Evolutionary conservation across 805 yeast genomes (phyloP).

Genomic region (Starmerella stigmatis): DNA sequence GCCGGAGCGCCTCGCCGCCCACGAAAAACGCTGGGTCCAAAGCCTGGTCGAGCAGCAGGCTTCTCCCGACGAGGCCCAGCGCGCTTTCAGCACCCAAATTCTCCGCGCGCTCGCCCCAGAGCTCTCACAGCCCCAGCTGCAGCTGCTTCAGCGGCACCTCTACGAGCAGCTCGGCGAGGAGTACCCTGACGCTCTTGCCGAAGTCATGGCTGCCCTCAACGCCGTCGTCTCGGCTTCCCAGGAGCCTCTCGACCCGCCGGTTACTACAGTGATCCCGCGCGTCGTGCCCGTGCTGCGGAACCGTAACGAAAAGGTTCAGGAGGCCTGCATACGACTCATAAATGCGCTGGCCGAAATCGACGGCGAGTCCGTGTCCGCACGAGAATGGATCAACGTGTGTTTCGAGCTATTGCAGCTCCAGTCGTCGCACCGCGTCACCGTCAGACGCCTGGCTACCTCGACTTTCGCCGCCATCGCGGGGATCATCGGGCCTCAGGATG

Average conservation of each 20-base stretch:
- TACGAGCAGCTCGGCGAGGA: constrained; percentile 92
- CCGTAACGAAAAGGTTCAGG: constrained; percentile 83
- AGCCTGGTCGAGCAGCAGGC: constrained; percentile 62
- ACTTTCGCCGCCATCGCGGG: constrained; percentile 86
- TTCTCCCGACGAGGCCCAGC: constrained; percentile 56
- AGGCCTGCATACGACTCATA: constrained; percentile 62
- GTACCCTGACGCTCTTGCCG: constrained; percentile 85
- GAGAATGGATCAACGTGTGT: constrained; percentile 96
- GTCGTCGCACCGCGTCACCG: constrained; percentile 64
- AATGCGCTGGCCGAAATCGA: constrained; percentile 60
- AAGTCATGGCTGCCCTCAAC: constrained; percentile 61
- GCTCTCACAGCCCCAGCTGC: constrained; percentile 34
- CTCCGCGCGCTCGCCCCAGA: constrained; percentile 57
- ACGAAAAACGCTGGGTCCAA: constrained; percentile 34
- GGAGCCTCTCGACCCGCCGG: constrained; percentile 46
- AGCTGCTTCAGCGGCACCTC: constrained; percentile 57
- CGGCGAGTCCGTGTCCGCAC: constrained; percentile 73
- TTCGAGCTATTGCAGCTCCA: constrained; percentile 83
- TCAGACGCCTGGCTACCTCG: constrained; percentile 73
- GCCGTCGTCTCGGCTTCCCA: constrained; percentile 39
- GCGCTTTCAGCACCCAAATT: constrained; percentile 79
- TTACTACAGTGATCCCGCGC: constrained; percentile 72
- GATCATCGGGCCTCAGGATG: constrained; percentile 95
- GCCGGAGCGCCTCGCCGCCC: constrained; percentile 31
- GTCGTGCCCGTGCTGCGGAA: constrained; percentile 85